Base-by-base conservation (phyloP, 1,139 yeast genomes). In the Lodderomyces orthopsilosis region DNA sequence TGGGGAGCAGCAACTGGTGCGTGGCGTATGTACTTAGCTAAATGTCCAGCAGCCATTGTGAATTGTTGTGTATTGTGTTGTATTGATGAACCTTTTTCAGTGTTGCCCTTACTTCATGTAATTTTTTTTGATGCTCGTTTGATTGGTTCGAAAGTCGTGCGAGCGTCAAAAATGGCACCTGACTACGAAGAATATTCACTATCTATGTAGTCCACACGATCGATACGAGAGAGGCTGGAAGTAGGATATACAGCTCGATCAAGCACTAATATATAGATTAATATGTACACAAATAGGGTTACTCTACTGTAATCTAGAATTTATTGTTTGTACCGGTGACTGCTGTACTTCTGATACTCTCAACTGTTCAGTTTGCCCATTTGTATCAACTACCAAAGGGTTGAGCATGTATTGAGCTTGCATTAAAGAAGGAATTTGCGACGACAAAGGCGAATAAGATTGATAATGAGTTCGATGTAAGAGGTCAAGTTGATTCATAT, bases 1-100 rank as follows among this genome's bases (percentile, higher is more conserved):
- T 78, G 79, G 17, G 85, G 84, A 42, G 65, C 62, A 23, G 81
- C 74, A 7, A 74, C 77, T 26, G 75, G 69, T 5, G 77, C 80
- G 57, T 77, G 83, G 56, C 81, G 80, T 43, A 73, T 58, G 59
- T 76, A 77, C 57, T 66, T 69, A 42, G 65, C 70, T 46, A 63
- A 58, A 58, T 71, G 75, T 51, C 66, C 74, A 44, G 67, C 77
- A 44, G 75, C 76, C 75, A 70, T 63, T 27, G 21, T 44, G 12
- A n/a, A 8, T n/a, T 22, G n/a, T n/a, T 28, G 6, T 37, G 32
- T 19, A 30, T 17, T 34, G 26, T 34, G 37, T 34, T 33, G 23
- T 17, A 32, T 4, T 32, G 35, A 17, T 14, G n/a, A 17, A 14
- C 4, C 18, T 6, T 32, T 17, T 12, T 17, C 2, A 10, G 4